Evolutionary conservation across 2,329 filamentous ascomycete genomes (phyloP).

Genomic region (Ramularia endophylla): DNA sequence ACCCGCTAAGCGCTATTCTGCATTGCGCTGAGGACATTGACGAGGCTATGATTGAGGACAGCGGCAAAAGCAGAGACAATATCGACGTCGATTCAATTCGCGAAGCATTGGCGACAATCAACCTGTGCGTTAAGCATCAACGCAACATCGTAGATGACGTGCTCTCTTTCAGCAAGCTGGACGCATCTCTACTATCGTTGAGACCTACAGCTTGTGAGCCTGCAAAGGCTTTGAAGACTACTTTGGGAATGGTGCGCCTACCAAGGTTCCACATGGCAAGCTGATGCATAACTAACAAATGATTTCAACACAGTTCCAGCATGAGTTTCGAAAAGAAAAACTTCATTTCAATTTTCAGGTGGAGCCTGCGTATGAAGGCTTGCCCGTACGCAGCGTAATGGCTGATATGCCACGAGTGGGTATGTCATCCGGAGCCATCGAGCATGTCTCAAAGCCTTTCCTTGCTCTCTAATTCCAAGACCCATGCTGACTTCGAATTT

Average conservation of each 20-base stretch:
- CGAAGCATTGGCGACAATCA: slow-evolving; percentile 32
- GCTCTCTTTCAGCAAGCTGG: slow-evolving; percentile 31
- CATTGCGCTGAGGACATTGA: slow-evolving; percentile 41
- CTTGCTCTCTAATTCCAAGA: no score
- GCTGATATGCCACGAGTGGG: slow-evolving; percentile 26
- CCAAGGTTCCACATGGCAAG: no score
- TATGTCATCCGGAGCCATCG: no score
- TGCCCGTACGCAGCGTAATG: slow-evolving; percentile 20
- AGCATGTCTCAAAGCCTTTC: no score
- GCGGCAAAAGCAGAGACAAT: slow-evolving; percentile 13
- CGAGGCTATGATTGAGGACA: slow-evolving; percentile 13
- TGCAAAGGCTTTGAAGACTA: slow-evolving; percentile 20
- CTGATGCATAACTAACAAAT: no score
- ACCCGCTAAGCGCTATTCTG: slow-evolving; percentile 34
- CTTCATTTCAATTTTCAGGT: slow-evolving; percentile 25
- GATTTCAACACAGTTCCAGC: slow-evolving; percentile 24
- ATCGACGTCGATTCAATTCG: slow-evolving; percentile 18
- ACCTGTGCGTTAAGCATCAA: slow-evolving; percentile 40
- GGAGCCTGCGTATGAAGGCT: slow-evolving; percentile 23
- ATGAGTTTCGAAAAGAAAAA: slow-evolving; percentile 27
- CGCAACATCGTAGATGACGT: slow-evolving; percentile 38
- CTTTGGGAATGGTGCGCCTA: slow-evolving; percentile 24
- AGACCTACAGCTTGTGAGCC: slow-evolving; percentile 24
- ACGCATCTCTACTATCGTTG: slow-evolving; percentile 28
- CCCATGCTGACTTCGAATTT: no score